These are phyloP conservation scores for Microdochium nivale DNA, from an alignment of 2,329 filamentous ascomycete genomes.

Conservation along the genomic window DNA sequence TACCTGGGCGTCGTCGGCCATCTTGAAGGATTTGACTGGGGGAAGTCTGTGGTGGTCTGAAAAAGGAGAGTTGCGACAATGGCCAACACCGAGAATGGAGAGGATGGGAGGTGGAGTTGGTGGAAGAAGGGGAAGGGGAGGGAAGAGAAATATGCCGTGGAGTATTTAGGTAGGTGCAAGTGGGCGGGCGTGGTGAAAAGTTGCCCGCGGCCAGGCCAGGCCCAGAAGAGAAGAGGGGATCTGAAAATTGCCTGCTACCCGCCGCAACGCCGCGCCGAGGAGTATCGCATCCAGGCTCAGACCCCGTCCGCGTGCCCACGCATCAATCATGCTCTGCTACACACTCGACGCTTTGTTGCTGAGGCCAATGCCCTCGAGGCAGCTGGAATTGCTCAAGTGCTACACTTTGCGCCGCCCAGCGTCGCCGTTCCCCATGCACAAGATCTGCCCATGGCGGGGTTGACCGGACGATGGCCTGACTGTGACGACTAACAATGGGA, in stretches of 20 bases:
- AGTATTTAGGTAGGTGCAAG: constrained; percentile 1
- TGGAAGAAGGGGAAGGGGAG: constrained; percentile 14
- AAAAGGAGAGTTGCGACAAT: constrained; percentile 20
- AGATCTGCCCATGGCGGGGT: background rate
- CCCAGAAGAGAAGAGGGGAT: constrained; percentile 1
- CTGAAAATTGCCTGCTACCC: constrained; percentile 1
- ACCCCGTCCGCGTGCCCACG: too few species aligned
- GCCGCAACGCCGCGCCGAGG: background rate
- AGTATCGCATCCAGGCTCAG: too few species aligned
- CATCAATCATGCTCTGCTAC: too few species aligned
- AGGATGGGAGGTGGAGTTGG: constrained; percentile 17
- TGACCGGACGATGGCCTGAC: too few species aligned
- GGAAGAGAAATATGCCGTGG: constrained; percentile 6
- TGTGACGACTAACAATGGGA: too few species aligned
- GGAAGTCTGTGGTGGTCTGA: constrained; percentile 8
- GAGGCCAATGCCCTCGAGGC: too few species aligned
- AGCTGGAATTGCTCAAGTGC: too few species aligned
- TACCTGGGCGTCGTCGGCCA: constrained; percentile 48
- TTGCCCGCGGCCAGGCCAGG: constrained; percentile 1
- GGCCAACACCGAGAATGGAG: constrained; percentile 14
- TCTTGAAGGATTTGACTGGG: constrained; percentile 38
- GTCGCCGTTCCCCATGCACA: background rate
- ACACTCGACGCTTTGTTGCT: too few species aligned
- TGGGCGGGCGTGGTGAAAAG: constrained; percentile 1
- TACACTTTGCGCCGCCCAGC: background rate